Percentiles rank a stretch among this genome's conserved stretches.
Conservation (phyloP, 2,329 filamentous ascomycete genomes). For the Thermothelomyces thermophilus region DNA sequence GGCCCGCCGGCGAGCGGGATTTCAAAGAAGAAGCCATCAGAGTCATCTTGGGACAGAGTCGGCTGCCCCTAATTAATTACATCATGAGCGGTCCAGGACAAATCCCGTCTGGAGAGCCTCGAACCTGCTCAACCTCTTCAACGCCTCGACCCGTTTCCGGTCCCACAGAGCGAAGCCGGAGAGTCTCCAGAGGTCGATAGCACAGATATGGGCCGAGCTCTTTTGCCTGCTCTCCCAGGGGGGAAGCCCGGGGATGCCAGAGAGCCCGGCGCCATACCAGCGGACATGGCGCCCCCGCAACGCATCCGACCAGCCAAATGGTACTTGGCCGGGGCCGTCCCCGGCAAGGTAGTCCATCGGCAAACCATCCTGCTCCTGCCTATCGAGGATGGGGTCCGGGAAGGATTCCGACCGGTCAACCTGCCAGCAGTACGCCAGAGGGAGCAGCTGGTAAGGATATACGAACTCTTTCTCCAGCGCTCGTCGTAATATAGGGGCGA, state of each 20-base stretch:
- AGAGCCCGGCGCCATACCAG: background rate
- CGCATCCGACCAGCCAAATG: conserved; percentile 7
- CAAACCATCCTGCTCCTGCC: background rate
- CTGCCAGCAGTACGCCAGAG: background rate
- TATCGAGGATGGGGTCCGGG: background rate
- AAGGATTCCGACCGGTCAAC: background rate
- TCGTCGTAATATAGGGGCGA: background rate
- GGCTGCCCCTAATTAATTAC: no score
- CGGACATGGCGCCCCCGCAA: background rate
- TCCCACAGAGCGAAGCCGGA: conserved; percentile 1
- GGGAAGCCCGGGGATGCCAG: background rate
- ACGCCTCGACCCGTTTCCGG: conserved; percentile 5
- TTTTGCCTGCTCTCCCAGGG: background rate
- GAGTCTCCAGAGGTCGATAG: background rate
- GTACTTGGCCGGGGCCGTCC: background rate
- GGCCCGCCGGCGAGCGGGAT: background rate
- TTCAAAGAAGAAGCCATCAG: background rate
- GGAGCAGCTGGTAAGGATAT: background rate
- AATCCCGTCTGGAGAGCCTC: conserved; percentile 4
- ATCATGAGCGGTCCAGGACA: background rate
- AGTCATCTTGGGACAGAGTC: background rate
- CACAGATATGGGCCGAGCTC: background rate
- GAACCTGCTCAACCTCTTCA: conserved; percentile 2
- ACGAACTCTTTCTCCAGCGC: background rate
- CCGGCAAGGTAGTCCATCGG: background rate